A percentile compares a stretch with the other conserved stretches of the same genome.
phyloP scores from a whole-genome alignment of 2,329 filamentous ascomycete genomes.

The Aureobasidium pullulans region DNA sequence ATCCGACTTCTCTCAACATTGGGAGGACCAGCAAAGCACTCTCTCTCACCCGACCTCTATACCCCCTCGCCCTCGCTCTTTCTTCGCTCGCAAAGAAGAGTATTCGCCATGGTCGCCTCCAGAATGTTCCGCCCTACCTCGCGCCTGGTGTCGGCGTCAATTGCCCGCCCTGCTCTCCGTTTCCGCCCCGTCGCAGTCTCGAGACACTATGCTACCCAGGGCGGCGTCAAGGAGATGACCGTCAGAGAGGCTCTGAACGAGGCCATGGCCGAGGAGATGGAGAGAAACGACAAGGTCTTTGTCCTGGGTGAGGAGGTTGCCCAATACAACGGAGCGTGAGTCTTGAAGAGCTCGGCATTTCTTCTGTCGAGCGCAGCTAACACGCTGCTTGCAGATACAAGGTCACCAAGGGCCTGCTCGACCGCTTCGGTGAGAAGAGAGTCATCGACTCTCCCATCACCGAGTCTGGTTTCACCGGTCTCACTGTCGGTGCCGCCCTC shows the following conservation, averaged over 20 bases:
- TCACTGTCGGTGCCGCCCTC: conserved; percentile 89
- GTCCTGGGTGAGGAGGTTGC: conserved; percentile 96
- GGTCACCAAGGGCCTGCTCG: conserved; percentile 94
- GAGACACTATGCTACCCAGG: conserved; percentile 50
- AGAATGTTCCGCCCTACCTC: conserved; percentile 58
- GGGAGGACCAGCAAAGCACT: background rate
- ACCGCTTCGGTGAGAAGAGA: conserved; percentile 94
- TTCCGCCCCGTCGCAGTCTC: conserved; percentile 41
- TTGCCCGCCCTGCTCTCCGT: conserved; percentile 47
- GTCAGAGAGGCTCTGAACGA: conserved; percentile 97
- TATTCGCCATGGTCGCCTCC: conserved; percentile 46
- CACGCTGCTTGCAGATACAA: conserved; percentile 61
- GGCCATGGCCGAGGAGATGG: conserved; percentile 94
- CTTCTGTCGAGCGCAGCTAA: conserved; percentile 31
- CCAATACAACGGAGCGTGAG: conserved; percentile 94
- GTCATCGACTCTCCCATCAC: conserved; percentile 99
- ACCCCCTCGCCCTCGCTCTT: conserved; percentile 3
- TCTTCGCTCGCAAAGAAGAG: background rate
- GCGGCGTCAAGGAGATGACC: conserved; percentile 81
- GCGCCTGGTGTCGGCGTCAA: conserved; percentile 52
- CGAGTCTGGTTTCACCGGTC: conserved; percentile 88
- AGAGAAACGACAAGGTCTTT: conserved; percentile 90
- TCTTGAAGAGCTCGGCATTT: conserved; percentile 15
- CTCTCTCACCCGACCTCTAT: background rate
- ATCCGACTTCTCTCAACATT: background rate